Percentiles rank a stretch among this genome's conserved stretches.
These are phyloP conservation scores for Penicillium sp. DNA, from an alignment of 2,329 filamentous ascomycete genomes.

Conservation along the genomic window DNA sequence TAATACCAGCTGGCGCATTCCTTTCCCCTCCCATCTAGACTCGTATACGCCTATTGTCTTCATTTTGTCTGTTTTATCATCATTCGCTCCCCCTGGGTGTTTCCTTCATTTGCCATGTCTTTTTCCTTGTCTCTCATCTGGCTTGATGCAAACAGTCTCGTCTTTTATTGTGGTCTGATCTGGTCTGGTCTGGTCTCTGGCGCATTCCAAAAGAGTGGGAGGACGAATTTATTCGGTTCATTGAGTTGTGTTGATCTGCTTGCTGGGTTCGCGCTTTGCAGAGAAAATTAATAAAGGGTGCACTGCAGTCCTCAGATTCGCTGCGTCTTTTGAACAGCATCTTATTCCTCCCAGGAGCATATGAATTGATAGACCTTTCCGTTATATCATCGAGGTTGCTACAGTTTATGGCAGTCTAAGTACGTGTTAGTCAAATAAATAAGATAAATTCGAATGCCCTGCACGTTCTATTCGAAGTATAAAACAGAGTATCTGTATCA, in stretches of 20 bases:
- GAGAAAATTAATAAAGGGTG: slow-evolving; percentile 32
- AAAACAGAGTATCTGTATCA: background rate
- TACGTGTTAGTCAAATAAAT: background rate
- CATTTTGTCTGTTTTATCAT: slow-evolving; percentile 21
- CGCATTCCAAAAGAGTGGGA: slow-evolving; percentile 37
- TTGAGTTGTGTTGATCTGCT: slow-evolving; percentile 34
- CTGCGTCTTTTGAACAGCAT: slow-evolving; percentile 19
- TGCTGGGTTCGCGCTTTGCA: slow-evolving; percentile 32
- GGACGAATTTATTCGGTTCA: slow-evolving; percentile 35
- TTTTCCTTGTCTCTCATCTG: slow-evolving; percentile 23
- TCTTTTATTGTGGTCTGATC: slow-evolving; percentile 24
- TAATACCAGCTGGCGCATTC: slow-evolving; percentile 33
- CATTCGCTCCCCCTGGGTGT: slow-evolving; percentile 15
- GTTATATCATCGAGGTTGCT: slow-evolving; percentile 14
- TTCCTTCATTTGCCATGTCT: slow-evolving; percentile 23
- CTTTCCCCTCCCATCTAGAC: slow-evolving; percentile 21
- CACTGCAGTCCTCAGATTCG: slow-evolving; percentile 13
- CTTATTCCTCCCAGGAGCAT: slow-evolving; percentile 18
- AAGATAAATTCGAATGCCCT: background rate
- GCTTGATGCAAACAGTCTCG: slow-evolving; percentile 12
- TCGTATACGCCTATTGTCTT: slow-evolving; percentile 23
- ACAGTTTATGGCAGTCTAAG: background rate
- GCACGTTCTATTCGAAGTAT: background rate
- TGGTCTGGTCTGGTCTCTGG: slow-evolving; percentile 32
- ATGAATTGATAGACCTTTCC: slow-evolving; percentile 24